Percentiles rank a stretch among this genome's conserved stretches.
Conservation (phyloP, 176 grass and related monocot species). For the Aegilops tauschii region DNA sequence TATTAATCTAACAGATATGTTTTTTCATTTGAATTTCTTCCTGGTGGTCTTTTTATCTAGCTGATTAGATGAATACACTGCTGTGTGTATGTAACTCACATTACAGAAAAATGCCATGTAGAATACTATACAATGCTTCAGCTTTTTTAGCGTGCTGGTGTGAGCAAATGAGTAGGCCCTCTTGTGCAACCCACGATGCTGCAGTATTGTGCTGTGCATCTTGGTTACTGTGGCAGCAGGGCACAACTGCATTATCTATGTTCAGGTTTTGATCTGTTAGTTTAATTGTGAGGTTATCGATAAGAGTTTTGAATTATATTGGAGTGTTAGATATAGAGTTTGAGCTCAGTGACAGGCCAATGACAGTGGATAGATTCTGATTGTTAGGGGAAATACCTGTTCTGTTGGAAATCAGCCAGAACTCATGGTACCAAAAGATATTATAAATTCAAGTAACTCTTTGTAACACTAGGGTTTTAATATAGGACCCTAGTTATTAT, state of each 20-base stretch:
- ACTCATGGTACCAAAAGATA: background rate
- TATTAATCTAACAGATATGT: background rate
- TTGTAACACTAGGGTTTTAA: background rate
- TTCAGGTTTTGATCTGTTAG: background rate
- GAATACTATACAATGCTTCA: background rate
- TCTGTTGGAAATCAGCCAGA: background rate
- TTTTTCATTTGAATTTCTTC: background rate
- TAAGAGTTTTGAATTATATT: background rate
- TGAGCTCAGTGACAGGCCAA: background rate
- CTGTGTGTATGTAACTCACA: background rate
- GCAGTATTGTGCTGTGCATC: background rate
- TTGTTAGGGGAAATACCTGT: background rate
- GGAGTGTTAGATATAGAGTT: background rate
- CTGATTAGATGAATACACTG: background rate
- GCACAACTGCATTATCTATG: background rate
- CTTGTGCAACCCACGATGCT: background rate
- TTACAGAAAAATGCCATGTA: background rate
- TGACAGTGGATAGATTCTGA: background rate
- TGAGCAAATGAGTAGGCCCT: background rate
- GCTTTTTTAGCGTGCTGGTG: background rate
- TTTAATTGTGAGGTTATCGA: background rate
- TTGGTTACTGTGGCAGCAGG: background rate
- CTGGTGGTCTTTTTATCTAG: background rate
- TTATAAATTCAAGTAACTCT: background rate
- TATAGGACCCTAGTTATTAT: background rate